Base-by-base conservation (phyloP, 495 filamentous ascomycete species). In the Pyrenula aspistea region DNA sequence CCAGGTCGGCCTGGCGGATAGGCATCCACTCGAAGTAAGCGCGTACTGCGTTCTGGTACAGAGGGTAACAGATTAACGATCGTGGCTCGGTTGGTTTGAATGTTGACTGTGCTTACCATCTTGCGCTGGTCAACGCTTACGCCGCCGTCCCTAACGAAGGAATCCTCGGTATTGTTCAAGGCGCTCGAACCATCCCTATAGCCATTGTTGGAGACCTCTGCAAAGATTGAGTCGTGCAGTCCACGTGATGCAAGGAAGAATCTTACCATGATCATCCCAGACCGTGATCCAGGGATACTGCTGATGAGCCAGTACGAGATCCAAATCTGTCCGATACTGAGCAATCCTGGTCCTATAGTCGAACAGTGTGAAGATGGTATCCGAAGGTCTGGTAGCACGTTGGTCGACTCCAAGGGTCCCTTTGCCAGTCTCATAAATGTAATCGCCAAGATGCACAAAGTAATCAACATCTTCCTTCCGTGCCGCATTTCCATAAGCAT, bases 11-110 rank as follows among this genome's bases (percentile, higher is more conserved):
- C 53, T 70, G 68, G 22, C 68, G 66, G 42, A 70, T 61, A 19
- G 68, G 73, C 73, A 76, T 84, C 83, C 84, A 88, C 62, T 88
- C 84, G 55, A 87, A 88, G 63, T 87, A 87, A 0, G 84, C 82
- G 36, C 84, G 71, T 21, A 86, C 83, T 3, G 82, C 84, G 57
- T 86, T 83, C n/a, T n/a, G n/a, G n/a, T n/a, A n/a, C n/a, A n/a
- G n/a, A n/a, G n/a, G n/a, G n/a, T n/a, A n/a, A n/a, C n/a, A n/a
- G n/a, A n/a, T n/a, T n/a, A n/a, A n/a, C n/a, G n/a, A n/a, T n/a
- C n/a, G n/a, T n/a, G n/a, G n/a, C n/a, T n/a, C n/a, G n/a, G n/a
- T n/a, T n/a, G n/a, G n/a, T n/a, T n/a, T n/a, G n/a, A n/a, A n/a
- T n/a, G n/a, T n/a, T n/a, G n/a, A n/a, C n/a, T n/a, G n/a, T n/a